Evolutionary conservation across 1,284 basidiomycete species (phyloP).

Genomic region (Pascua guehoae): DNA sequence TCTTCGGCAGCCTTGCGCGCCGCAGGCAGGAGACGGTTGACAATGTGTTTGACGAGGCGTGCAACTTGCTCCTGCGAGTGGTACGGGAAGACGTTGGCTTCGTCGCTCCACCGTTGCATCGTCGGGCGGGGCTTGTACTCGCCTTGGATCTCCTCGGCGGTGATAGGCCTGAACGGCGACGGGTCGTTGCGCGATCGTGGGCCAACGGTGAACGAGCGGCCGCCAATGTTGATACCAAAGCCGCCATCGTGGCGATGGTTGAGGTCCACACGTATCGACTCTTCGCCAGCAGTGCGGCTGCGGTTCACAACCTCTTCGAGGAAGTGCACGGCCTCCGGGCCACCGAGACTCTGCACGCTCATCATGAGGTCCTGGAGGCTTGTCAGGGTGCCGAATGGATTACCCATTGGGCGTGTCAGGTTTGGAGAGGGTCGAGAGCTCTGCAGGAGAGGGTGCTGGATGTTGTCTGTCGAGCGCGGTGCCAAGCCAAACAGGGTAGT

Average conservation of each 20-base stretch:
- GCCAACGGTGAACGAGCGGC: slow-evolving; percentile 51
- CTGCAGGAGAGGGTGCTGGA: slow-evolving; percentile 76
- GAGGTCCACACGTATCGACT: slow-evolving; percentile 35
- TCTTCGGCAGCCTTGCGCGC: slow-evolving; percentile 56
- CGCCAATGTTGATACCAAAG: slow-evolving; percentile 33
- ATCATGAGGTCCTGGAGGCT: slow-evolving; percentile 63
- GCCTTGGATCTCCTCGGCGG: slow-evolving; percentile 20
- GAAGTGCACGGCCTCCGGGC: slow-evolving; percentile 73
- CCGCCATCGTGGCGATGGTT: slow-evolving; percentile 28
- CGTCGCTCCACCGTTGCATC: slow-evolving; percentile 85
- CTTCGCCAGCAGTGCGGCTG: slow-evolving; percentile 22
- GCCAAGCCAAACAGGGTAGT: slow-evolving; percentile 22
- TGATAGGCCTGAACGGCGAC: not conserved
- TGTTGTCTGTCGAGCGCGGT: slow-evolving; percentile 53
- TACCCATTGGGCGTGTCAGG: slow-evolving; percentile 48
- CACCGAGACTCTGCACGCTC: slow-evolving; percentile 76
- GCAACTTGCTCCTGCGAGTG: slow-evolving; percentile 69
- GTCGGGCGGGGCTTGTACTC: slow-evolving; percentile 67
- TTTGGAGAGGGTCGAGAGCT: slow-evolving; percentile 40
- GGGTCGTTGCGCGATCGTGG: slow-evolving; percentile 14
- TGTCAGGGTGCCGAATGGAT: slow-evolving; percentile 51
- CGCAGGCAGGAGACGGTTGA: slow-evolving; percentile 74
- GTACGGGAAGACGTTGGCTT: slow-evolving; percentile 75
- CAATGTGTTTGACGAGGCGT: slow-evolving; percentile 70
- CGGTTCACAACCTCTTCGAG: slow-evolving; percentile 65